These are phyloP conservation scores for Sergeia podlipaevii DNA, from an alignment of 208 protist species.

Conservation along the genomic window DNA sequence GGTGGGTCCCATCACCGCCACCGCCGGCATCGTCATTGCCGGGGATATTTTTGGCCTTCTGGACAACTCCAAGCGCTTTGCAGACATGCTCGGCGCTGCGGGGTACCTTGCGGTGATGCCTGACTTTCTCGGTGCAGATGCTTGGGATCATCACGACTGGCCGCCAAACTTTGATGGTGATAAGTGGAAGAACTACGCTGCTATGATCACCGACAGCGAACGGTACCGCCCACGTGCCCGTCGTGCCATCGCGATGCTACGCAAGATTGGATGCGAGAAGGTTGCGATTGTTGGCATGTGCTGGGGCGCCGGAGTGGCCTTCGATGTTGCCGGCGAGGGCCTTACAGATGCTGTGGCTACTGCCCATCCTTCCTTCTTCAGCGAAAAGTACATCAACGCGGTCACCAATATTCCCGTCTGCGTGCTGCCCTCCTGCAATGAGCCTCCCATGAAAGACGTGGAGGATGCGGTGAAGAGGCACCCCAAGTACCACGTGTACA, in stretches of 20 bases:
- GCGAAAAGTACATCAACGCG: background rate
- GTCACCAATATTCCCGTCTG: slow-evolving; percentile 23
- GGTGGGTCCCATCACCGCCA: slow-evolving; percentile 25
- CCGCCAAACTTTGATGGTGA: slow-evolving; percentile 23
- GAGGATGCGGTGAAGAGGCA: slow-evolving; percentile 23
- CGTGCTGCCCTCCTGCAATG: slow-evolving; percentile 51
- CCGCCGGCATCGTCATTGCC: slow-evolving; percentile 38
- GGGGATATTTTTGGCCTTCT: slow-evolving; percentile 57
- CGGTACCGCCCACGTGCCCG: slow-evolving; percentile 17
- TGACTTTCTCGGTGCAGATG: slow-evolving; percentile 34
- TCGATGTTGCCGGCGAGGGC: slow-evolving; percentile 17
- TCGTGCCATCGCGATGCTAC: slow-evolving; percentile 28
- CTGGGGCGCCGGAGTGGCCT: slow-evolving; percentile 38
- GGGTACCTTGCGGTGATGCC: slow-evolving; percentile 57
- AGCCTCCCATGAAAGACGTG: slow-evolving; percentile 28
- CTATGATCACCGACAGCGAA: slow-evolving; percentile 11
- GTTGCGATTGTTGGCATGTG: slow-evolving; percentile 48
- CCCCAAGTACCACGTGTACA: slow-evolving; percentile 25
- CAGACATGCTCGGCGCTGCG: slow-evolving; percentile 32
- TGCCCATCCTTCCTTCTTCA: slow-evolving; percentile 34
- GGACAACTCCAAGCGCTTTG: slow-evolving; percentile 36
- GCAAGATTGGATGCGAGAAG: slow-evolving; percentile 31
- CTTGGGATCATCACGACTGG: slow-evolving; percentile 30
- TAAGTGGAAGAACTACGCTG: slow-evolving; percentile 25
- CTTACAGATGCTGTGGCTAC: slow-evolving; percentile 25